Base-by-base conservation (phyloP, 495 filamentous ascomycete genomes). In the Aspergillus baeticus region DNA sequence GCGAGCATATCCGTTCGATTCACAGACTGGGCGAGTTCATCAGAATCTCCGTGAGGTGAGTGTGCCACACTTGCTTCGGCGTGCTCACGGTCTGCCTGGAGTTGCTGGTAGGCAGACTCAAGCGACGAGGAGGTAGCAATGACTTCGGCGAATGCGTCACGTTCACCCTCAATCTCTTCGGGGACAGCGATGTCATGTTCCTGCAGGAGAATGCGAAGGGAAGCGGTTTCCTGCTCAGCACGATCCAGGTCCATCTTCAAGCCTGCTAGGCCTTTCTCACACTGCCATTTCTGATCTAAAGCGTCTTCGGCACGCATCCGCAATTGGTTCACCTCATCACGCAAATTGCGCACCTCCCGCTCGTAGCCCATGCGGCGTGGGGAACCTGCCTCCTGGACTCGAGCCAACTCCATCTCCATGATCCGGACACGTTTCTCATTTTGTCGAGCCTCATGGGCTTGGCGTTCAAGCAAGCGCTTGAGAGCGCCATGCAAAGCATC, bases 241-340 rank as follows among this genome's bases (percentile, higher is more conserved):
- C 92, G 89, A 66, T 98, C 95, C 26, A 98, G 83, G 66, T 98
- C 94, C 89, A 96, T 97, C 72, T 96, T 96, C 58, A 98, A 76
- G 38, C 93, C 92, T 55, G 86, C 82, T 13, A 98, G 79, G 21
- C 92, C 91, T 71, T 96, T 96, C 72, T 98, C 94, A 54, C 92
- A 93, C 71, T 94, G 88, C 83, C 87, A 97, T 75, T 97, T 98
- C 63, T 92, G 89, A 62, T 95, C 91, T n/a, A 97, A 78, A 18
- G 94, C 95, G 51, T 98, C 94, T 61, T 98, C 92, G 21, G 95
- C 92, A 50, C 95, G 87, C 51, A 86, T 85, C 26, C 94, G 87
- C 43, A 98, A 83, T 8, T 85, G 80, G 56, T 87, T 89, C 58
- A 98, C 87, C 67, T 98, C 94, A 8, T 88, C 82, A 53, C 91